Base-by-base conservation (phyloP, 2,329 filamentous ascomycete species). In the Colletotrichum incanum region DNA sequence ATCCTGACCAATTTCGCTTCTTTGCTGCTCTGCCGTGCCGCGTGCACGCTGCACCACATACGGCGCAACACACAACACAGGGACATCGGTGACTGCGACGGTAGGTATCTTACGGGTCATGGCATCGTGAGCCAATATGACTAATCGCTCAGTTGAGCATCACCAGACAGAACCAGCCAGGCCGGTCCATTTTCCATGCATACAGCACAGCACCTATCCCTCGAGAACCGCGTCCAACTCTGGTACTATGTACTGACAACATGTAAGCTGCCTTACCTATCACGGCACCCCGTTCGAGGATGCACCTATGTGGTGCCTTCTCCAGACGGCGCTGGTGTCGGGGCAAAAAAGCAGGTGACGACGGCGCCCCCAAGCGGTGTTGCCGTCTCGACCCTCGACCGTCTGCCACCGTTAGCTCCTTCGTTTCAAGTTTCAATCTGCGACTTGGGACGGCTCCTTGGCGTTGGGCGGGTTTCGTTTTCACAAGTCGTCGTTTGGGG, bases 391-490 rank as follows among this genome's bases (percentile, higher is more conserved):
- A 28, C 23, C 41, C 52, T 69, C 67, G 41, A 54, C 37, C 34
- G 26, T 31, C 23, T 34, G 23, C 55, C 28, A 65, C 67, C 63
- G 67, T 71, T 62, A 56, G 39, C 56, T 49, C 67, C 39, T 58
- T 64, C 39, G 69, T 72, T 69, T 72, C 69, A 69, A 41, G 69
- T 72, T 72, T 69, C 65, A 69, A 26, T 45, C 58, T 69, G 69
- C 69, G 65, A 72, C 69, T 69, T 45, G 23, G 65, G 54, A 20
- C 58, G 31, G 59, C 54, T 39, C 45, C 58, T 69, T 52, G 26
- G 16, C 16, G 26, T 23, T 20, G 28, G 65, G 52, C 65, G 65
- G 59, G 65, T 72, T 69, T 69, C 58, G 65, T 64, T 72, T 49
- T 60, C 45, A 63, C 43, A 47, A n/a, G 45, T 52, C 45, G 65